Base-by-base conservation (phyloP, 768 basidiomycete species). In the Tricholomella constricta region DNA sequence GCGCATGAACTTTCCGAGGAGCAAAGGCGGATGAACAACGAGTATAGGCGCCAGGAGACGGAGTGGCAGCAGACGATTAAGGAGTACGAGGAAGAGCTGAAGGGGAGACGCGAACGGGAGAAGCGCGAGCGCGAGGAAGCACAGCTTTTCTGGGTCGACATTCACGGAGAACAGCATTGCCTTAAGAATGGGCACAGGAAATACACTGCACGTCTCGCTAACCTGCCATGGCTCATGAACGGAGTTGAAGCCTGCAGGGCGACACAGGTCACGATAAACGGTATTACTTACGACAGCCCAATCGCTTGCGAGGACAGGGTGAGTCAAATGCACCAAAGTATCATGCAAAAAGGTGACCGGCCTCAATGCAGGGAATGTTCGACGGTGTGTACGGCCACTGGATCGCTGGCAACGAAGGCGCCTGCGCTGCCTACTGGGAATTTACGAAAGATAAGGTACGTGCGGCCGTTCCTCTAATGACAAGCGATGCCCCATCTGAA, bases 181-280 rank as follows among this genome's bases (percentile, higher is more conserved):
- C 12, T 31, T 6, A 19, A 48, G 10, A 45, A 51, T 20, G 52
- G 51, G 2, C 45, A 31, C 11, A 58, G 36, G 41, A 46, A 31
- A 17, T 62, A 62, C 22, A 56, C 37, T 6, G 62, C 59, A 15
- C 40, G 45, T 1, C 55, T 62, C 4, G 50, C 46, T 3, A 63
- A 63, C 20, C 44, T 63, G 2, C 38, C 35, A 4, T 26, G 49
- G 12, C 54, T 55, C 19, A 45, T 63, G 6, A 47, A 61, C 36
- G 40, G 31, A n/a, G 45, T 63, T 38, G 57, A 57, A 3, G 59
- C 62, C 14, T 63, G 62, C 55, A 61, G 40, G 48, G 40, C 44
- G 1, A 63, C 57, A 6, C 45, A 57, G 1, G 43, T 61, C 0
- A 59, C 55, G 34, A 50, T 63, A 17, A 58, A 59, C 27, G 57